Conservation (phyloP, 192 early-diverging fungal species). For the Rhizoclosmatium globosum region DNA sequence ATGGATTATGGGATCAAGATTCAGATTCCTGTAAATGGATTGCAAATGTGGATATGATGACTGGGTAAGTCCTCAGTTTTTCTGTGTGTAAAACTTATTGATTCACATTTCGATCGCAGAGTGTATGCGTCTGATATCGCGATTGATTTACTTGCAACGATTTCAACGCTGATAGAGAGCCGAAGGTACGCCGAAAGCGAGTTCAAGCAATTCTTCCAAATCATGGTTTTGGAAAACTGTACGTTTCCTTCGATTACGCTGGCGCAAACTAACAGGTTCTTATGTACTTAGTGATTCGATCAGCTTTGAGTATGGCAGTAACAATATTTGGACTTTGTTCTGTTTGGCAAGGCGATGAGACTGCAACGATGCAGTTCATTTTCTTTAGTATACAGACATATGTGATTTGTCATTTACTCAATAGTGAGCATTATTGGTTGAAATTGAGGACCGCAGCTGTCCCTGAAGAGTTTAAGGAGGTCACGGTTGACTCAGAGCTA, state of each 20-base stretch:
- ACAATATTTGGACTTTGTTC: neutral
- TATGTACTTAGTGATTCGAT: neutral
- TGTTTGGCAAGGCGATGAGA: neutral
- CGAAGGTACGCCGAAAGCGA: neutral
- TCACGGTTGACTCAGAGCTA: too few species aligned
- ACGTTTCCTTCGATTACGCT: neutral
- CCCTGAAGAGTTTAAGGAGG: too few species aligned
- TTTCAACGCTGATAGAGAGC: neutral
- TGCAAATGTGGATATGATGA: neutral
- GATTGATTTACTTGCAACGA: neutral
- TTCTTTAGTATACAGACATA: neutral
- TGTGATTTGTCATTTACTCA: neutral
- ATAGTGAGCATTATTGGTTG: neutral
- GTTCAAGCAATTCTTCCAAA: neutral
- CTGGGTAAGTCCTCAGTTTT: neutral
- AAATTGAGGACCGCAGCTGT: neutral
- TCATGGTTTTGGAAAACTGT: neutral
- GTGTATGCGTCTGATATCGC: neutral
- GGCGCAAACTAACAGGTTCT: neutral
- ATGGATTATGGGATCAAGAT: neutral
- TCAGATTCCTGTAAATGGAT: neutral
- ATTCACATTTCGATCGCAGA: neutral
- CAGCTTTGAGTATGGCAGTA: neutral
- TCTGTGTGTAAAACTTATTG: neutral
- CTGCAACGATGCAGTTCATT: neutral